Base-by-base conservation (phyloP, 306 rosid species). In the Boehmeria nivea region DNA sequence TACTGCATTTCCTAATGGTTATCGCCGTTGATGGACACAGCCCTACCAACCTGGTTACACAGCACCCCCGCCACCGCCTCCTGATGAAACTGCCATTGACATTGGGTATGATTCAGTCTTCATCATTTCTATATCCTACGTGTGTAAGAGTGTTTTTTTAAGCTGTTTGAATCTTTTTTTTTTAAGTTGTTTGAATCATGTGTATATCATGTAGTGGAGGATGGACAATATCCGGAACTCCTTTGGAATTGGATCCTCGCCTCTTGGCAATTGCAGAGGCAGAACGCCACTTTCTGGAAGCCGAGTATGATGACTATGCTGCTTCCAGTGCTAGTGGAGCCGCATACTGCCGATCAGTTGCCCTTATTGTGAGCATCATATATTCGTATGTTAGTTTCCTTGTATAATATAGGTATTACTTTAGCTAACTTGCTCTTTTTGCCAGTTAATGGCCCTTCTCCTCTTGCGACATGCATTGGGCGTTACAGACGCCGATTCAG, bases 261-360 rank as follows among this genome's bases (percentile, higher is more conserved):
- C 81, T 93, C 27, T 64, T 88, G 78, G 91, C 99, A 21, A 85
- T 93, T 77, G 84, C 99, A n/a, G 99, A 88, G 69, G 95, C 99
- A 34, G 96, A 93, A 20, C 95, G 86, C 39, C 91, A 83, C 28
- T 79, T 85, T 72, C 61, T 88, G 81, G 95, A 93, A 61, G 77
- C 90, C 6, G 99, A 93, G 68, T 93, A 88, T 77, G 99, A 93
- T 47, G 99, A 87, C 51, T 88, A 93, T 60, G 81, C 95, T 64
- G 76, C 88, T 68, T 85, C 95, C 22, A 84, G 79, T 71, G 88
- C 88, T 44, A 81, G 79, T 62, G 96, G 99, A 67, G 96, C 94
- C 42, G 94, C 99, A 46, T 88, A 87, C 70, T 93, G 88, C 66
- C 96, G 99, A 60, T 86, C 95, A 22, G 96, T 85, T 62, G 95